Evolutionary conservation across 805 yeast species (phyloP), one percentile per base, ranked within the genome.

Genomic region (Candida vartiovaarae): DNA sequence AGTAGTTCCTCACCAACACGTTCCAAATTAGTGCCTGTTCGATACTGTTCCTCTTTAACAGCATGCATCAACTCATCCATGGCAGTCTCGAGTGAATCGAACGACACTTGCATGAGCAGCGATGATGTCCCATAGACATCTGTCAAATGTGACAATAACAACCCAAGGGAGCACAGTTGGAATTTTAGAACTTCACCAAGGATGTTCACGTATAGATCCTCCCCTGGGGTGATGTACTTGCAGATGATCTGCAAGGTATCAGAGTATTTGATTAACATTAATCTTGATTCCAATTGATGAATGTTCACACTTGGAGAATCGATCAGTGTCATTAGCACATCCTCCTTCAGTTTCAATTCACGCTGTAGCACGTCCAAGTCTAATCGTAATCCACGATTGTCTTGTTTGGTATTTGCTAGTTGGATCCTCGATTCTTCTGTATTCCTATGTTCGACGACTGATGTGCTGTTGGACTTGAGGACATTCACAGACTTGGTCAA

Each of bases 41-140:
- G 39, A 8, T 40, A 43, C 8, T 46, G 47, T 28, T 46, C 44
- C 27, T 51, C 54, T 23, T 44, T 44, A 24, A 47, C 34, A 28
- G 32, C 42, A 33, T 46, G 52, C 8, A 44, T 25, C 29, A 32
- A 20, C 8, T 37, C 42, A 15, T 39, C 40, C 6, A 45, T 35
- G 5, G 36, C 4, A 3, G 40, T 32, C 9, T 38, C 39, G 8
- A 49, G 27, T 4, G 36, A 42, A 5, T 44, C 33, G 29, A 45
- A 7, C 4, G 32, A 5, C 30, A 11, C 5, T 8, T 5, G 31
- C 20, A 27, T 28, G 9, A 23, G 8, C 15, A 20, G 10, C 4
- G 34, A 23, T 8, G 34, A 29, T 3, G 26, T 9, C 4, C 11
- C 34, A 20, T 37, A 41, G n/a, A 42, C 6, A 7, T 15, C 8